Conservation (phyloP, 495 filamentous ascomycete genomes). For the Chaetomium fimeti region DNA sequence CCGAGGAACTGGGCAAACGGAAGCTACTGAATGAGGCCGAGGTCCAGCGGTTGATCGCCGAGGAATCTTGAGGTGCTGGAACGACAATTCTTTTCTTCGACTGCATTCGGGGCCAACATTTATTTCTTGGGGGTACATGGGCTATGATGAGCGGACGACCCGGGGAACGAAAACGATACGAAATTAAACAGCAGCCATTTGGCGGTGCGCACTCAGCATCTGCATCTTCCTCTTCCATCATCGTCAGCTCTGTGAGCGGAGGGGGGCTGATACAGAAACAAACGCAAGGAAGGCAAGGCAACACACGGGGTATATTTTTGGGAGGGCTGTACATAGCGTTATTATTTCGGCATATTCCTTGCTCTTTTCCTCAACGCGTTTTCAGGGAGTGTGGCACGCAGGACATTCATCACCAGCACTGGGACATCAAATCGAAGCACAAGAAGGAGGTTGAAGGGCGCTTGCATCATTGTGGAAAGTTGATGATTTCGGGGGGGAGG, state of each 20-base stretch:
- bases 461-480: not conserved
- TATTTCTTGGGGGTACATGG: not conserved
- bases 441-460: too few relatives aligned
- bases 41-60: constrained; percentile 49
- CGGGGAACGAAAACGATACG: not conserved
- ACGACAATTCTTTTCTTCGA: not conserved
- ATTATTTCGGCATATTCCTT: constrained; percentile 16
- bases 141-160: not conserved
- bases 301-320: constrained; percentile 6
- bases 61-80: constrained; percentile 33
- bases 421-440: too few relatives aligned
- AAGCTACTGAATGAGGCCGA: constrained; percentile 70
- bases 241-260: not conserved
- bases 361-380: constrained; percentile 11
- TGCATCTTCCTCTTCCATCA: constrained; percentile 1
- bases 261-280: not conserved
- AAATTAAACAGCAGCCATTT: not conserved
- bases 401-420: not conserved
- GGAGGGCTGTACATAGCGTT: constrained; percentile 13
- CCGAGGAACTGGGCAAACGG: constrained; percentile 72
- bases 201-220: constrained; percentile 2
- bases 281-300: not conserved
- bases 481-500: not conserved
- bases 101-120: not conserved
- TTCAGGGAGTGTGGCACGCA: not conserved